phyloP scores from a whole-genome alignment of 768 basidiomycete species.

The Xerocomus potaroensis region DNA sequence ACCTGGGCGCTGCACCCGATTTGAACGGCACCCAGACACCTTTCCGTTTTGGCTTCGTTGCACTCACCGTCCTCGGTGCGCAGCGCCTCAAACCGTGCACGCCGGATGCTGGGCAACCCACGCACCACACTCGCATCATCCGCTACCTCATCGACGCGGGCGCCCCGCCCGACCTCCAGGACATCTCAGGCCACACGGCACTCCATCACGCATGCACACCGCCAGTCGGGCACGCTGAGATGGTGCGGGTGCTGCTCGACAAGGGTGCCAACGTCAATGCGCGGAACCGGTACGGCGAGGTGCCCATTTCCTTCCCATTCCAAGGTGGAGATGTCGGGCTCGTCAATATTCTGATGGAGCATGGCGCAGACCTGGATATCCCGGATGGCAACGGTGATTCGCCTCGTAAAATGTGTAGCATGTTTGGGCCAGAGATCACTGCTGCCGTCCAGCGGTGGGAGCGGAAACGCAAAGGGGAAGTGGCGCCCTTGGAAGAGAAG shows the following conservation, averaged over 20 bases:
- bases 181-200: slow-evolving; percentile 48
- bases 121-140: slow-evolving; percentile 35
- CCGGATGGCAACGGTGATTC: slow-evolving; percentile 37
- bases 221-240: slow-evolving; percentile 19
- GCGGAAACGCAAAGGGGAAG: slow-evolving; percentile 41
- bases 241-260: slow-evolving; percentile 39
- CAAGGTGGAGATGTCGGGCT: slow-evolving; percentile 29
- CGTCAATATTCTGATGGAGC: slow-evolving; percentile 47
- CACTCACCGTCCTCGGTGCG: slow-evolving; percentile 39
- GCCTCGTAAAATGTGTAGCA: slow-evolving; percentile 28
- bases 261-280: slow-evolving; percentile 47
- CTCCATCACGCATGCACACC: slow-evolving; percentile 43
- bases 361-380: slow-evolving; percentile 42
- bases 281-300: slow-evolving; percentile 46
- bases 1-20: slow-evolving; percentile 33
- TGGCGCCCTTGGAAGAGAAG: slow-evolving; percentile 39
- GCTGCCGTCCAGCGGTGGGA: slow-evolving; percentile 45
- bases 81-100: slow-evolving; percentile 28
- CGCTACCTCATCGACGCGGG: slow-evolving; percentile 40
- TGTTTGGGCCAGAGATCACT: slow-evolving; percentile 41
- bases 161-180: slow-evolving; percentile 37
- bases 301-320: slow-evolving; percentile 36
- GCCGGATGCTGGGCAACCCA: slow-evolving; percentile 2
- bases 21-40: slow-evolving; percentile 39
- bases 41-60: slow-evolving; percentile 40